These are phyloP conservation scores for Candida cerambycidarum DNA, from an alignment of 805 yeast species.

Conservation along the genomic window DNA sequence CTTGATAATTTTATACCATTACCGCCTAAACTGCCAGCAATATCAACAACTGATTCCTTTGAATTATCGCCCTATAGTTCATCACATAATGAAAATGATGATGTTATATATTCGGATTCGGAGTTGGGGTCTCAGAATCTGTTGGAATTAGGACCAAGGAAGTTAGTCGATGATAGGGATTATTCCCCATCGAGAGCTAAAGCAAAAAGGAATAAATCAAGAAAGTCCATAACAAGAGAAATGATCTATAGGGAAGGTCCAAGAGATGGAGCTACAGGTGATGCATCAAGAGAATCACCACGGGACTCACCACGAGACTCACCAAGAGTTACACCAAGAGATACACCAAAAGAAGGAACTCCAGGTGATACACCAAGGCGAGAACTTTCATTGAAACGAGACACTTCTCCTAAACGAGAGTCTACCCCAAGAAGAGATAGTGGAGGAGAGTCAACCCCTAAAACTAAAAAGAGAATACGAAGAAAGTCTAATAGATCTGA, in stretches of 20 bases:
- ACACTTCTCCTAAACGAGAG: neutral
- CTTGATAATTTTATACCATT: slow-evolving; percentile 10
- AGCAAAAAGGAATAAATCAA: slow-evolving; percentile 9
- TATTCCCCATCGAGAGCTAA: slow-evolving; percentile 10
- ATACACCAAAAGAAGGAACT: slow-evolving; percentile 1
- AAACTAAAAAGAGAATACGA: slow-evolving; percentile 23
- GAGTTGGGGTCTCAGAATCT: slow-evolving; percentile 35
- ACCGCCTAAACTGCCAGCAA: slow-evolving; percentile 22
- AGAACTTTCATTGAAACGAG: neutral
- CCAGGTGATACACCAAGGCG: slow-evolving; percentile 6
- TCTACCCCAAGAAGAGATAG: slow-evolving; percentile 17
- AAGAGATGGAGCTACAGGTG: too few relatives aligned
- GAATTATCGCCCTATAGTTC: slow-evolving; percentile 22
- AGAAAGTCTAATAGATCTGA: slow-evolving; percentile 25
- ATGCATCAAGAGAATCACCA: too few relatives aligned
- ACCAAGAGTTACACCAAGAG: neutral
- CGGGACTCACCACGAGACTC: too few relatives aligned
- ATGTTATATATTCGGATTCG: slow-evolving; percentile 36
- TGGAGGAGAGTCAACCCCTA: slow-evolving; percentile 10
- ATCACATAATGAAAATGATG: slow-evolving; percentile 21
- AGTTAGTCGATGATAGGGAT: neutral
- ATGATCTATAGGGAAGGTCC: too few relatives aligned
- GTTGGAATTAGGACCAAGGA: slow-evolving; percentile 18
- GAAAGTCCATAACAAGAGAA: slow-evolving; percentile 7
- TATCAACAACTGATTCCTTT: slow-evolving; percentile 22